Conservation (phyloP, 148 eudicot genomes). For the Arctostaphylos glauca region DNA sequence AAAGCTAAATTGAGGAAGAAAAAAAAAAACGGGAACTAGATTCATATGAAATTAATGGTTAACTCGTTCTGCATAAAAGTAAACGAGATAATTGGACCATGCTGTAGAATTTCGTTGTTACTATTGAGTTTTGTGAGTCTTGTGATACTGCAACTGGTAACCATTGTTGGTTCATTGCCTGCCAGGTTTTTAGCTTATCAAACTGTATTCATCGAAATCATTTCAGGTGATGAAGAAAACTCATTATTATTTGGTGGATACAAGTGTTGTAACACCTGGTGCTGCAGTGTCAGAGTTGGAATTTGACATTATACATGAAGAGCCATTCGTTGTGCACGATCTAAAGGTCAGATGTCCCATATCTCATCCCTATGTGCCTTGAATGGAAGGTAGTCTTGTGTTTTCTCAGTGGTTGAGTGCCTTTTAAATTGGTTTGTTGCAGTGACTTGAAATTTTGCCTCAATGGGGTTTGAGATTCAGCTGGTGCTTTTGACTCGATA, state of each 20-base stretch:
- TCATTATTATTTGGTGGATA: conserved; percentile 91
- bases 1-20: background rate
- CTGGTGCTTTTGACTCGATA: background rate
- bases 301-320: conserved; percentile 76
- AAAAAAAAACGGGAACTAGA: background rate
- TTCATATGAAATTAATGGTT: background rate
- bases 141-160: background rate
- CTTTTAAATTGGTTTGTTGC: background rate
- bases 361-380: background rate
- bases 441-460: background rate
- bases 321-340: conserved; percentile 71
- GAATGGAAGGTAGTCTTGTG: background rate
- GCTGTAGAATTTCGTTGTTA: background rate
- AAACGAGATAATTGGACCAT: background rate
- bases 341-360: conserved; percentile 51
- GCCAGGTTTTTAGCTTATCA: background rate
- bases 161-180: background rate
- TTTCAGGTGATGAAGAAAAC: conserved; percentile 98
- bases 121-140: background rate
- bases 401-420: background rate
- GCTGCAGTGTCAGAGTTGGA: conserved; percentile 96
- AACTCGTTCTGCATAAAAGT: background rate
- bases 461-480: background rate
- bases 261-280: conserved; percentile 73
- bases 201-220: background rate